phyloP scores from a whole-genome alignment of 169 alveolate species.

The Eimeria maxima region DNA sequence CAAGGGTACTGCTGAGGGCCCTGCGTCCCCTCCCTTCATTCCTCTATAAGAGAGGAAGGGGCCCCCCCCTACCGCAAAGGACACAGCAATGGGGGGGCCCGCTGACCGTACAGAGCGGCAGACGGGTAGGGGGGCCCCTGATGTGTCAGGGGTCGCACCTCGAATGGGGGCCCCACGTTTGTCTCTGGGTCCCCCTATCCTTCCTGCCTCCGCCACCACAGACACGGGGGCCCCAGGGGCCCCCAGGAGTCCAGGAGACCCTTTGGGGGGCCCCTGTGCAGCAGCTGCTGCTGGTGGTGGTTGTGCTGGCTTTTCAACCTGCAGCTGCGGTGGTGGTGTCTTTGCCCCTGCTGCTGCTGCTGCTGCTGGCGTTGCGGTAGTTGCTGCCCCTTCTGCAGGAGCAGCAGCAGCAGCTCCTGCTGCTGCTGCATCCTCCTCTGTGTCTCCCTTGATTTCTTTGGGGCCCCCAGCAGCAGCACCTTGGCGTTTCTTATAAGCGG shows the following conservation, averaged over 20 bases:
- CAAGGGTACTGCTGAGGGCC: not conserved
- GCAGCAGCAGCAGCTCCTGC: not conserved
- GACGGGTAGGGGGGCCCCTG: not conserved
- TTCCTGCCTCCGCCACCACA: slow-evolving; percentile 36
- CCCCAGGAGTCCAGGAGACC: not conserved
- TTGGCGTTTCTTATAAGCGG: not conserved
- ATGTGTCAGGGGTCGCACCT: not conserved
- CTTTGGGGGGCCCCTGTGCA: slow-evolving; percentile 55
- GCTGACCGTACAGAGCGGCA: not conserved
- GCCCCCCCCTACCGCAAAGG: slow-evolving; percentile 40
- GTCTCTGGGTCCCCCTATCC: slow-evolving; percentile 21
- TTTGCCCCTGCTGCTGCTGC: not conserved
- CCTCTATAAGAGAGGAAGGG: not conserved
- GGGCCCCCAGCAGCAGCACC: slow-evolving; percentile 11
- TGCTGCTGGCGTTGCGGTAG: not conserved
- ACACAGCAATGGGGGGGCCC: slow-evolving; percentile 4
- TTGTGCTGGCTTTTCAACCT: not conserved
- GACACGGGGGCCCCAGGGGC: slow-evolving; percentile 19
- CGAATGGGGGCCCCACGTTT: slow-evolving; percentile 4
- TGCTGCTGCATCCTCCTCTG: not conserved
- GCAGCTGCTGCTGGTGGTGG: slow-evolving; percentile 32
- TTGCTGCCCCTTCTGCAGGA: not conserved
- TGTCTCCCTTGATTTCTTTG: not conserved
- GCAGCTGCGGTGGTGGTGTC: not conserved
- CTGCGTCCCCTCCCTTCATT: not conserved